phyloP scores from a whole-genome alignment of 2,329 filamentous ascomycete genomes.

The Xylaria sp. region DNA sequence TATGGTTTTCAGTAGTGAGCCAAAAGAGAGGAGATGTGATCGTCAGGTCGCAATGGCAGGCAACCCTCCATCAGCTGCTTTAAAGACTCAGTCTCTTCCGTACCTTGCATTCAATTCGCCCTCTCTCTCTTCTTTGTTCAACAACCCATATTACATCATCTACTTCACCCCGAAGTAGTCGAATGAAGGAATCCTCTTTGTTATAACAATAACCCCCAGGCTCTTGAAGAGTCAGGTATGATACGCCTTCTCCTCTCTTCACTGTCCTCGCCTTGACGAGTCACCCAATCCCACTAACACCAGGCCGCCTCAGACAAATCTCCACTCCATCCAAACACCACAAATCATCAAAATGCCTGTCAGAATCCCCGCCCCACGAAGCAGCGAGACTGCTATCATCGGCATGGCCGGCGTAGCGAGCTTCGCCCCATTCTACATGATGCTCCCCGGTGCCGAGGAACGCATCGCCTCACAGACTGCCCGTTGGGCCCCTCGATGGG shows the following conservation, averaged over 20 bases:
- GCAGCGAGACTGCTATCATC: constrained; percentile 63
- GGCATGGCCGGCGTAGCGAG: constrained; percentile 63
- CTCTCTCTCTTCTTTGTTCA: constrained; percentile 23
- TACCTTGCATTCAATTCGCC: neutral
- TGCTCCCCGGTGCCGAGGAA: constrained; percentile 66
- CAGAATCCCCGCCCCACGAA: constrained; percentile 60
- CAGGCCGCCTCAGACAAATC: constrained; percentile 23
- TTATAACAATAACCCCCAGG: constrained; percentile 32
- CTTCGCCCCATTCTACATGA: constrained; percentile 66
- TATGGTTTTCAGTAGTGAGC: neutral
- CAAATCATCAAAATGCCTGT: constrained; percentile 57
- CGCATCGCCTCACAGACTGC: constrained; percentile 63
- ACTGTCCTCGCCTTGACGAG: neutral
- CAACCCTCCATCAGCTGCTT: constrained; percentile 24
- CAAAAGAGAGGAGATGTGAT: constrained; percentile 5
- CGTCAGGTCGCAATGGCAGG: constrained; percentile 12
- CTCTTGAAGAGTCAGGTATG: constrained; percentile 37
- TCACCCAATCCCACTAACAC: constrained; percentile 28
- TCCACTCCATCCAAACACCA: constrained; percentile 32
- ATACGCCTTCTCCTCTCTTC: neutral
- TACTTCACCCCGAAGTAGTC: constrained; percentile 24
- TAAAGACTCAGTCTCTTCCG: constrained; percentile 25
- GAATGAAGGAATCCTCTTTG: constrained; percentile 31
- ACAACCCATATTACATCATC: constrained; percentile 23
- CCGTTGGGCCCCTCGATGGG: constrained; percentile 69